phyloP scores from a whole-genome alignment of 2,329 filamentous ascomycete genomes.

The Pezicula radicicola region DNA sequence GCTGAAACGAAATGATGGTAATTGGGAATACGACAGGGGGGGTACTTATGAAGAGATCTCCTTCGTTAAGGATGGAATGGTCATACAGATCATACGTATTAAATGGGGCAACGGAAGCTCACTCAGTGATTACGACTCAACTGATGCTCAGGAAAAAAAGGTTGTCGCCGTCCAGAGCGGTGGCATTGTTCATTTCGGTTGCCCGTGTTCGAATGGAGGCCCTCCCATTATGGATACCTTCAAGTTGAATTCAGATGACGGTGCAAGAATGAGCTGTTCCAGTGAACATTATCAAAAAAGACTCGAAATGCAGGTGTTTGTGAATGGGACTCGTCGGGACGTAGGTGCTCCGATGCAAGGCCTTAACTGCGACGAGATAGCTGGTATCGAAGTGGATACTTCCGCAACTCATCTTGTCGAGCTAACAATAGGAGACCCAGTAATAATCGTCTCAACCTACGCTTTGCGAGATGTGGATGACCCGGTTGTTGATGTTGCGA shows the following conservation, averaged over 20 bases:
- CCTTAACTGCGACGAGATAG: conserved; percentile 5
- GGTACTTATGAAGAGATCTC: conserved; percentile 15
- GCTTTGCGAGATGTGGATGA: conserved; percentile 3
- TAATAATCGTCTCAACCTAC: conserved; percentile 11
- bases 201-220: conserved; percentile 14
- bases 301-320: conserved; percentile 11
- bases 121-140: conserved; percentile 11
- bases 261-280: conserved; percentile 5
- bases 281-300: conserved; percentile 10
- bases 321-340: conserved; percentile 5
- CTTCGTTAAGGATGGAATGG: conserved; percentile 11
- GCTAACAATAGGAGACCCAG: conserved; percentile 7
- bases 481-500: background rate
- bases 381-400: conserved; percentile 5
- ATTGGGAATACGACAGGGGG: conserved; percentile 1
- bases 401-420: conserved; percentile 8
- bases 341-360: conserved; percentile 1
- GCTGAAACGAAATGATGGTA: conserved; percentile 5
- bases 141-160: conserved; percentile 4
- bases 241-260: background rate
- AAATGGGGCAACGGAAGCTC: conserved; percentile 13
- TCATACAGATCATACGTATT: conserved; percentile 14
- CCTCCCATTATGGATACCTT: conserved; percentile 9
- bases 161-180: conserved; percentile 7
- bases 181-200: conserved; percentile 16